Percentiles rank a stretch among this genome's conserved stretches.
phyloP scores from a whole-genome alignment of 2,329 filamentous ascomycete species.

The Dothideomycetes sp. region DNA sequence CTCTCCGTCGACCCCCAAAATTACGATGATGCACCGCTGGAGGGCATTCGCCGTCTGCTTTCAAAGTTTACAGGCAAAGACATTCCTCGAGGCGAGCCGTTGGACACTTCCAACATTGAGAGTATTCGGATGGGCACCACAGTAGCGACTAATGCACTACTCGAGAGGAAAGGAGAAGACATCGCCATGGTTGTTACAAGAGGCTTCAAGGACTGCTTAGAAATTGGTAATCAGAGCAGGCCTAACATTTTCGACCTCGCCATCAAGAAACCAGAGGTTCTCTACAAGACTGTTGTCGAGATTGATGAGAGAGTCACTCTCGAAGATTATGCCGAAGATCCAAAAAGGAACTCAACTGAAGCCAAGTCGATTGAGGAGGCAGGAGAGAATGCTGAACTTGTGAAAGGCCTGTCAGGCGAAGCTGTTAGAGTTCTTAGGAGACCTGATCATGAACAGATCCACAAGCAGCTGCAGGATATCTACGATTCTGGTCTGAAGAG shows the following conservation, averaged over 20 bases:
- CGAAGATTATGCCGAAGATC: slow-evolving; percentile 87
- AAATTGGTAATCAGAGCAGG: slow-evolving; percentile 83
- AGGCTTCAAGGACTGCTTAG: slow-evolving; percentile 78
- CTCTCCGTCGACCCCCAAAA: slow-evolving; percentile 84
- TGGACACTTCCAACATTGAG: slow-evolving; percentile 77
- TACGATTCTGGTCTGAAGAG: slow-evolving; percentile 65
- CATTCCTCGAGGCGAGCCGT: slow-evolving; percentile 66
- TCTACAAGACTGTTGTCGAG: slow-evolving; percentile 81
- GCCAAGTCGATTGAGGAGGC: slow-evolving; percentile 42
- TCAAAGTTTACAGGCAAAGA: slow-evolving; percentile 65
- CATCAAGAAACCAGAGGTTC: slow-evolving; percentile 75
- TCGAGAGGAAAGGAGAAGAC: slow-evolving; percentile 82
- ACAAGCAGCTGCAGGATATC: slow-evolving; percentile 54
- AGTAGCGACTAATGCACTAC: slow-evolving; percentile 81
- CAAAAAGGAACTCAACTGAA: slow-evolving; percentile 52
- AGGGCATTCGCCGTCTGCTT: slow-evolving; percentile 81
- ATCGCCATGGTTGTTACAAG: slow-evolving; percentile 81
- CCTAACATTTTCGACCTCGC: slow-evolving; percentile 87
- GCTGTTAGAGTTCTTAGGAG: slow-evolving; percentile 59
- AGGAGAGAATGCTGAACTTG: slow-evolving; percentile 44
- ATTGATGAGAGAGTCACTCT: slow-evolving; percentile 83
- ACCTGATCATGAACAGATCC: slow-evolving; percentile 49
- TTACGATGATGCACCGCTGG: slow-evolving; percentile 82
- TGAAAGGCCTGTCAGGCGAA: slow-evolving; percentile 65
- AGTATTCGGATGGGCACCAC: slow-evolving; percentile 95